Conservation (phyloP, 2,329 filamentous ascomycete species). For the Cladosporium sp. region DNA sequence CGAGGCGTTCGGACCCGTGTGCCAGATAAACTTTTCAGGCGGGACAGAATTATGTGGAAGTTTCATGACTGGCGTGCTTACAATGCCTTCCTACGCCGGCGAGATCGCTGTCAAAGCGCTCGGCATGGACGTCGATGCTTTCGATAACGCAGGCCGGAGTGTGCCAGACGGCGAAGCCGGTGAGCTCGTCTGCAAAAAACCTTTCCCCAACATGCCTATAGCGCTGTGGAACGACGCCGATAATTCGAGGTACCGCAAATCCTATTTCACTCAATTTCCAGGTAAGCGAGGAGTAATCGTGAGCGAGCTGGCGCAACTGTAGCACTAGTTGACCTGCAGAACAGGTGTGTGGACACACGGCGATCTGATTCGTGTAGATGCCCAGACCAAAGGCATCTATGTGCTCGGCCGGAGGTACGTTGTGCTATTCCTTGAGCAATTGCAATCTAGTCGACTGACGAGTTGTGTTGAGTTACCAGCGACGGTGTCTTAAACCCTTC, state of each 20-base stretch:
- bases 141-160: conserved; percentile 49
- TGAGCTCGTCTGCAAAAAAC: conserved; percentile 66
- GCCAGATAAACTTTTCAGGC: conserved; percentile 54
- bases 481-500: conserved; percentile 78
- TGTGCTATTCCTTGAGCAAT: too few relatives aligned
- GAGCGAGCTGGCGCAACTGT: too few relatives aligned
- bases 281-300: too few relatives aligned
- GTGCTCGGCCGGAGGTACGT: conserved; percentile 60
- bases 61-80: conserved; percentile 65
- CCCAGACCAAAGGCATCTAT: conserved; percentile 62
- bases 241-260: conserved; percentile 43
- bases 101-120: conserved; percentile 56
- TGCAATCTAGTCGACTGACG: too few relatives aligned
- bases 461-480: conserved; percentile 35
- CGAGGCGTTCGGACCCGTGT: too few relatives aligned
- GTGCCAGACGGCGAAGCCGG: conserved; percentile 67
- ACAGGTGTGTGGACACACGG: conserved; percentile 73
- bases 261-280: conserved; percentile 39
- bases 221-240: conserved; percentile 46
- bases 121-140: conserved; percentile 57
- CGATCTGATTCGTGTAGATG: conserved; percentile 72
- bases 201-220: conserved; percentile 73
- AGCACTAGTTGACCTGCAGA: too few relatives aligned
- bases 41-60: conserved; percentile 73
- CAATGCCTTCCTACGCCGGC: conserved; percentile 64